Conservation (phyloP, 495 filamentous ascomycete genomes). For the Neurospora sublineolata region DNA sequence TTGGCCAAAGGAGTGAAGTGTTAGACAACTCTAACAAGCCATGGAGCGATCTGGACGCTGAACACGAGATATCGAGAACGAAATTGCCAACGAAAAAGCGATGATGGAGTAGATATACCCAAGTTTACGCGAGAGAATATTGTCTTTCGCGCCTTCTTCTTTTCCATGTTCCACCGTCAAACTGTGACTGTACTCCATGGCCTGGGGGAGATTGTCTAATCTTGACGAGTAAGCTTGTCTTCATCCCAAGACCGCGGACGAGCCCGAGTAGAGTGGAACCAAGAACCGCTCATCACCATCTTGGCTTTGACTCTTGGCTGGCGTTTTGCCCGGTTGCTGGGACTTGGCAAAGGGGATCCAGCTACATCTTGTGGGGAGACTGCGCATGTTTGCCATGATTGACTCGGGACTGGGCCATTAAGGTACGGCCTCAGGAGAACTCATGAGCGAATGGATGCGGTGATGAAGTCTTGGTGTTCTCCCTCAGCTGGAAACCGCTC, state of each 20-base stretch:
- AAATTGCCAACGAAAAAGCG: neutral
- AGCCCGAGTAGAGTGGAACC: neutral
- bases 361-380: neutral
- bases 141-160: neutral
- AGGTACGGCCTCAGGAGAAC: neutral
- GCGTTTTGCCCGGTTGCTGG: neutral
- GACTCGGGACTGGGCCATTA: neutral
- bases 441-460: neutral
- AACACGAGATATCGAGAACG: neutral
- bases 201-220: neutral
- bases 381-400: neutral
- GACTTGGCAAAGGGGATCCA: neutral
- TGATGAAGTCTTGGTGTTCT: neutral
- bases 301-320: neutral
- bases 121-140: neutral
- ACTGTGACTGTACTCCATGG: neutral
- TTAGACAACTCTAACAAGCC: neutral
- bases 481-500: neutral
- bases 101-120: neutral
- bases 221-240: neutral
- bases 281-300: neutral
- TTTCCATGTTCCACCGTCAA: neutral
- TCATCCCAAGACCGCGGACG: neutral
- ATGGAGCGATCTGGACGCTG: neutral
- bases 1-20: neutral